These are phyloP conservation scores for Pseudogymnoascus sp. DNA, from an alignment of 2,329 filamentous ascomycete species.

Conservation along the genomic window DNA sequence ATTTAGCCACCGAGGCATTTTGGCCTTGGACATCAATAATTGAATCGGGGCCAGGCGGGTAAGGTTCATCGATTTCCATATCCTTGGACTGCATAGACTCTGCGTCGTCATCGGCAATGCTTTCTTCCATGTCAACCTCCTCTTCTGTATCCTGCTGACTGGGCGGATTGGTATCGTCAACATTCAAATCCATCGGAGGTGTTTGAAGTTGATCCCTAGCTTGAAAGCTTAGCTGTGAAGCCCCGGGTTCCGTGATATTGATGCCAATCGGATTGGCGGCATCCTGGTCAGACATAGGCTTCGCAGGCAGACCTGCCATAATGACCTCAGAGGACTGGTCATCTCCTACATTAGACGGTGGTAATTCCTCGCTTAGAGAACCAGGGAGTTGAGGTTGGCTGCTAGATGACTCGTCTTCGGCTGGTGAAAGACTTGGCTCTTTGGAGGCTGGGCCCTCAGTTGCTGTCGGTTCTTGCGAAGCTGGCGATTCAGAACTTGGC, in stretches of 20 bases:
- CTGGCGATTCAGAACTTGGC: background rate
- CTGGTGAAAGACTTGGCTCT: background rate
- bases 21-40: background rate
- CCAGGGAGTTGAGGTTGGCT: background rate
- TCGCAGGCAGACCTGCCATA: background rate
- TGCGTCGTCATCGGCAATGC: background rate
- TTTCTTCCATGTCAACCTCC: slow-evolving; percentile 12
- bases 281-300: background rate
- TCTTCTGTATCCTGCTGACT: slow-evolving; percentile 14
- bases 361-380: background rate
- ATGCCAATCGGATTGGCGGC: background rate
- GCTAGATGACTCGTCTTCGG: background rate
- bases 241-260: background rate
- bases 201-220: background rate
- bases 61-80: slow-evolving; percentile 4
- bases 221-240: background rate
- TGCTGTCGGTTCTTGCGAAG: background rate
- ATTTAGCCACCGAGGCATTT: background rate
- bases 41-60: background rate
- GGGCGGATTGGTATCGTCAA: background rate
- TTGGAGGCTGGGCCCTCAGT: background rate
- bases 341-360: background rate
- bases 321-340: background rate
- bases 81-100: background rate
- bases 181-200: background rate